Percentiles rank a stretch among this genome's conserved stretches.
Conservation (phyloP, 345 rosid genomes). For the Diplotaxis tenuifolia region DNA sequence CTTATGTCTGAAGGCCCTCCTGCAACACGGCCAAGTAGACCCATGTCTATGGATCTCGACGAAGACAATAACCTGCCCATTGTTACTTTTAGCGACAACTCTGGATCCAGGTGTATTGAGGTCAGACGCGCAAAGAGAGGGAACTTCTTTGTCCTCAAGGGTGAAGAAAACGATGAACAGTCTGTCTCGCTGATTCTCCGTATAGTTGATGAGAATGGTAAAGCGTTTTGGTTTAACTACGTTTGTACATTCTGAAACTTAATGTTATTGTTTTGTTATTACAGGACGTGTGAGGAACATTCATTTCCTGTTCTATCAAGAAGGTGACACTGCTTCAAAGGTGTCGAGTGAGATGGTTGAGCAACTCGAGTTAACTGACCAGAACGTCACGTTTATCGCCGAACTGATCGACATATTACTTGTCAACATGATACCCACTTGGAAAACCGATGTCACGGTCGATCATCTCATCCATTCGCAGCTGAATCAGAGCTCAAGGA, state of each 20-base stretch:
- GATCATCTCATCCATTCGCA: conserved; percentile 45
- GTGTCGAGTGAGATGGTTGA: conserved; percentile 96
- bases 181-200: conserved; percentile 74
- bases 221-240: conserved; percentile 12
- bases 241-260: background rate
- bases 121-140: conserved; percentile 60
- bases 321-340: conserved; percentile 70
- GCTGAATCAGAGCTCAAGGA: conserved; percentile 29
- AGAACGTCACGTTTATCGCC: conserved; percentile 69
- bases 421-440: conserved; percentile 49
- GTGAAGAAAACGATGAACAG: conserved; percentile 65
- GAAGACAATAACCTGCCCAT: conserved; percentile 55
- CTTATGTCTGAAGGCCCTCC: conserved; percentile 78
- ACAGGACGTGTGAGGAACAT: conserved; percentile 79
- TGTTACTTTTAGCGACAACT: conserved; percentile 45
- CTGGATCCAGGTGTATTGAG: conserved; percentile 49
- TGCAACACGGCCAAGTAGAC: conserved; percentile 36
- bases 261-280: background rate
- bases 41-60: conserved; percentile 59
- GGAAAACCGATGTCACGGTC: conserved; percentile 54
- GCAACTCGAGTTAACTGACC: conserved; percentile 73
- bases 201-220: conserved; percentile 69
- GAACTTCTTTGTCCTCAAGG: conserved; percentile 60
- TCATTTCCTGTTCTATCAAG: conserved; percentile 76
- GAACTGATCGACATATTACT: conserved; percentile 76